Evolutionary conservation across 768 basidiomycete species (phyloP).

Genomic region (Guyanaporus albipodus): DNA sequence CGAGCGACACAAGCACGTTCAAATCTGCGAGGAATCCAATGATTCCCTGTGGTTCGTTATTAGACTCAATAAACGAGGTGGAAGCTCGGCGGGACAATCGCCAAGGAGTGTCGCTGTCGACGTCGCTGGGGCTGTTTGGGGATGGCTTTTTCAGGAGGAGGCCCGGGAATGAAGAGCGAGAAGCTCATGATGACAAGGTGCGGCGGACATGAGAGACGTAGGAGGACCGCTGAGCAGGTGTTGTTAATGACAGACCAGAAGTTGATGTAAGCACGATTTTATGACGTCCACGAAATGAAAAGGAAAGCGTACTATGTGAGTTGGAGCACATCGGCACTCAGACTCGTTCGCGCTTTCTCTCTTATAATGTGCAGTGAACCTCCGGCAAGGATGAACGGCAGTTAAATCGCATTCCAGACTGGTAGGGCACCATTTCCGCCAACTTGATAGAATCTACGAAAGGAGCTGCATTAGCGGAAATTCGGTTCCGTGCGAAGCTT

Average conservation of each 20-base stretch:
- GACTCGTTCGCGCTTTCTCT: conserved; percentile 42
- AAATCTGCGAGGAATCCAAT: conserved; percentile 81
- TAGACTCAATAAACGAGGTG: conserved; percentile 25
- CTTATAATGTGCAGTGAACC: conserved; percentile 72
- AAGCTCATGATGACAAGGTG: conserved; percentile 87
- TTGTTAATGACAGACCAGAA: conserved; percentile 93
- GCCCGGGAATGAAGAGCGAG: conserved; percentile 59
- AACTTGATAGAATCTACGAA: conserved; percentile 96
- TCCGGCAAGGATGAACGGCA: conserved; percentile 93
- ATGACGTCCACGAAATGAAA: not conserved
- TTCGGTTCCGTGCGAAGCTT: conserved; percentile 81
- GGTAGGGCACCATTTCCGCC: conserved; percentile 99
- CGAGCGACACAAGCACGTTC: conserved; percentile 76
- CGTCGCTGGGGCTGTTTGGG: conserved; percentile 16
- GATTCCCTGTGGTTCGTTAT: conserved; percentile 59
- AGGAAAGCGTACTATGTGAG: conserved; percentile 71
- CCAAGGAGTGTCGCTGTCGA: conserved; percentile 39
- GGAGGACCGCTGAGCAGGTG: conserved; percentile 84
- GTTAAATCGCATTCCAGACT: conserved; percentile 94
- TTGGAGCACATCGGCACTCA: conserved; percentile 73
- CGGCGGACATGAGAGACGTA: conserved; percentile 93
- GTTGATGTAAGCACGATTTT: not conserved
- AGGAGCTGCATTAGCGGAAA: conserved; percentile 89
- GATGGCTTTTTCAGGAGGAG: conserved; percentile 39
- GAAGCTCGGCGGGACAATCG: conserved; percentile 52